Conservation (phyloP, 139 green algal genomes). For the Trebouxia sp. region DNA sequence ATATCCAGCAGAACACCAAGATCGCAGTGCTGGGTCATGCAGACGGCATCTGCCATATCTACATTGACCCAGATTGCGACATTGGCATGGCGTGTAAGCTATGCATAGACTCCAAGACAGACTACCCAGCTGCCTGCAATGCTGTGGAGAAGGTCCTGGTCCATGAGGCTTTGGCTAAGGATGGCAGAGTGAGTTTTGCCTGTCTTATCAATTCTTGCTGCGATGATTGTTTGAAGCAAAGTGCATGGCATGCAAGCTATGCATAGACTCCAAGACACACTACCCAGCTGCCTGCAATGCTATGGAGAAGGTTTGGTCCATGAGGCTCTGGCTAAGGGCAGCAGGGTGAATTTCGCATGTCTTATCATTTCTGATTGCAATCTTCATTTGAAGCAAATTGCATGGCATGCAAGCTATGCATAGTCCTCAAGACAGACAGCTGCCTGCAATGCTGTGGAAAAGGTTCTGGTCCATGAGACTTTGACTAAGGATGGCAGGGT, state of each 20-base stretch:
- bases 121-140: conserved; percentile 99
- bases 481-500: conserved; percentile 47
- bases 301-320: conserved; percentile 95
- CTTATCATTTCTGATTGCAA: not conserved
- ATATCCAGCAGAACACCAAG: conserved; percentile 92
- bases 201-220: not conserved
- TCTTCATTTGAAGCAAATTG: too few relatives aligned
- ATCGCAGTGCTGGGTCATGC: conserved; percentile 98
- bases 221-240: too few relatives aligned
- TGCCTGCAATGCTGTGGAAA: conserved; percentile 97
- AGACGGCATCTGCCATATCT: conserved; percentile 98
- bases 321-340: conserved; percentile 45
- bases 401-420: conserved; percentile 59
- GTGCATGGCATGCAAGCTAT: conserved; percentile 59
- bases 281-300: conserved; percentile 99
- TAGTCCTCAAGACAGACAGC: conserved; percentile 94
- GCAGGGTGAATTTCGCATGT: not conserved
- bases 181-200: conserved; percentile 30
- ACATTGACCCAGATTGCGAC: conserved; percentile 84
- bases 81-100: conserved; percentile 63
- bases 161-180: conserved; percentile 58
- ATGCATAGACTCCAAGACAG: conserved; percentile 87
- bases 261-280: conserved; percentile 91
- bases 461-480: conserved; percentile 69
- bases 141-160: conserved; percentile 94